These are phyloP conservation scores for Lactuca saligna DNA, from an alignment of 129 eudicot species.

Conservation along the genomic window DNA sequence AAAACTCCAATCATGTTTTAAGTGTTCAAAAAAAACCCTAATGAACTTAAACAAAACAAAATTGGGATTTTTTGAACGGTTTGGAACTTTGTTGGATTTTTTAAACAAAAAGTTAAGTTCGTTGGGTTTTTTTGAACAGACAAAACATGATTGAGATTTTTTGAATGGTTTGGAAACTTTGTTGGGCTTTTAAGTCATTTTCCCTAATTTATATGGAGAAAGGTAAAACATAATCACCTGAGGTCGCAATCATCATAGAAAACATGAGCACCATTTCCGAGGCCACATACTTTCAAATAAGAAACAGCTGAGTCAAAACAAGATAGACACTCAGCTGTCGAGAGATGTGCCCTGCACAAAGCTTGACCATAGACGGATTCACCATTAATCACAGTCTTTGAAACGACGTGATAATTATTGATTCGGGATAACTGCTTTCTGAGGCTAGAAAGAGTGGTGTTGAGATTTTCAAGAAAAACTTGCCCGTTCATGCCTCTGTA, in stretches of 20 bases:
- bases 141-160: too few relatives aligned
- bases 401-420: conserved; percentile 37
- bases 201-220: too few relatives aligned
- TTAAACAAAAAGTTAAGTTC: too few relatives aligned
- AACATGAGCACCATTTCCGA: conserved; percentile 60
- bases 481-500: conserved; percentile 36
- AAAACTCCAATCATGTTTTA: too few relatives aligned
- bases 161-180: too few relatives aligned
- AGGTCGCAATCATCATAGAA: conserved; percentile 56
- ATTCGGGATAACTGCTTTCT: conserved; percentile 35
- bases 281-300: conserved; percentile 45
- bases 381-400: conserved; percentile 43
- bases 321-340: conserved; percentile 41
- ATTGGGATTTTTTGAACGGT: too few relatives aligned
- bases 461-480: conserved; percentile 42
- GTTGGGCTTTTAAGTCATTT: too few relatives aligned
- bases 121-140: too few relatives aligned
- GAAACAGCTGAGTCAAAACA: conserved; percentile 52
- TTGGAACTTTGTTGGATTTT: too few relatives aligned
- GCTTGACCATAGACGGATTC: conserved; percentile 55
- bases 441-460: conserved; percentile 49
- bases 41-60: too few relatives aligned
- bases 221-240: conserved; percentile 25
- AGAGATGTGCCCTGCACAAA: conserved; percentile 54
- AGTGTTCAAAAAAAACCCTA: too few relatives aligned